Evolutionary conservation across 2,329 filamentous ascomycete species (phyloP), one percentile per base, ranked within the genome.

Genomic region (Tolypocladium sp.): DNA sequence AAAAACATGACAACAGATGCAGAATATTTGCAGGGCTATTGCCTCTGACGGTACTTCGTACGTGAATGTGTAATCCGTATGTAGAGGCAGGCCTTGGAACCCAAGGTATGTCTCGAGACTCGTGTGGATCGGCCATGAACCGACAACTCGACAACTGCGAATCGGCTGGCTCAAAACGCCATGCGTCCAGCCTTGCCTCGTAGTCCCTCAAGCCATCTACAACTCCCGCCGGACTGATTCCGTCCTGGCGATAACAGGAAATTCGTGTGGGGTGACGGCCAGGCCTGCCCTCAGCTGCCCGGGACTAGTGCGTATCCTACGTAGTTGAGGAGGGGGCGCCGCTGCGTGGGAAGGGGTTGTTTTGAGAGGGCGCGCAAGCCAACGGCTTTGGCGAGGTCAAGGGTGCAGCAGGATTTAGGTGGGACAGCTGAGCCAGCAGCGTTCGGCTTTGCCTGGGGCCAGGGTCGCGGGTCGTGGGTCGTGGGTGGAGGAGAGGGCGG

Each of bases 401-500:
- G 44, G 25, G 44, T 27, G 25, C 13, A 17, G 44, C 44, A 49
- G 25, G 44, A 30, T 27, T 20, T 30, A 25, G 25, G 44, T 30
- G 44, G 44, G 44, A 49, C 44, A 49, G 44, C 44, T 49, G 44
- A 49, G 22, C 22, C 15, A 22, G 17, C 17, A 49, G 44, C 25
- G 44, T 17, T 30, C 44, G 25, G 17, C 46, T 7, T 17, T 5
- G 46, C 27, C 46, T 12, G 17, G 27, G 46, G 6, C 46, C 46
- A 10, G 46, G 46, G 27, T 33, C 8, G 27, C 27, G 27, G 46
- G 46, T 51, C 44, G 41, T 7, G n/a, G 42, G 40, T 42, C 41
- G 41, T 7, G 22, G 22, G 5, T 12, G 22, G 17, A 25, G 41
- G 41, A 51, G 74, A 59, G 10, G 17, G 9, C n/a, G n/a, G n/a